Evolutionary conservation across 176 grass and related monocot genomes (phyloP).

Genomic region (Cenchrus fungigraminus): DNA sequence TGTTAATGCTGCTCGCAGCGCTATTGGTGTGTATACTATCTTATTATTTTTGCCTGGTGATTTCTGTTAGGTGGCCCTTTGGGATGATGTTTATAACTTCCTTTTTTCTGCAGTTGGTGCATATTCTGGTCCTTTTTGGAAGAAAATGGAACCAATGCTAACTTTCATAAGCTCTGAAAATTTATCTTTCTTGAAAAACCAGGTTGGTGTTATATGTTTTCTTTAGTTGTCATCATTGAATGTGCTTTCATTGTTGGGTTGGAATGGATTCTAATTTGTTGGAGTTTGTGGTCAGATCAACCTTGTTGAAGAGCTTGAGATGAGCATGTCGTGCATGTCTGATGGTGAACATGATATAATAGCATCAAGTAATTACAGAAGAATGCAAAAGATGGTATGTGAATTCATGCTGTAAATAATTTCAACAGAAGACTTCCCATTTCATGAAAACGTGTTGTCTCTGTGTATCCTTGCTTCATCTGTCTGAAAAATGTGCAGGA

Average conservation of each 20-base stretch:
- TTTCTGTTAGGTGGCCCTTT: conserved; percentile 13
- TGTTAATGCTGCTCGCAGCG: conserved; percentile 68
- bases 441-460: conserved; percentile 2
- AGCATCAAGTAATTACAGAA: conserved; percentile 41
- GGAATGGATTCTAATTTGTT: conserved; percentile 12
- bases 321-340: conserved; percentile 56
- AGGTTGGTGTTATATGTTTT: conserved; percentile 53
- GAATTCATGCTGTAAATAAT: conserved; percentile 12
- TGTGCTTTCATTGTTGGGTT: conserved; percentile 24
- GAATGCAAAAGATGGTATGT: conserved; percentile 25
- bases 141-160: conserved; percentile 88
- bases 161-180: conserved; percentile 60
- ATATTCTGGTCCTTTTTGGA: conserved; percentile 78
- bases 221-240: conserved; percentile 26
- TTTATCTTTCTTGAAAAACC: conserved; percentile 68
- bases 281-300: conserved; percentile 56
- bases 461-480: conserved; percentile 5
- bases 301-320: conserved; percentile 80
- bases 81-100: conserved; percentile 31
- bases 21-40: conserved; percentile 56
- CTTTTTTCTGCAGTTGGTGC: conserved; percentile 59
- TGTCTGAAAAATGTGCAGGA: conserved; percentile 47
- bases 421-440: not conserved
- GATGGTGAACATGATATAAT: conserved; percentile 47
- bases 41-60: conserved; percentile 25